A percentile compares a stretch with the other conserved stretches of the same genome.
phyloP scores from a whole-genome alignment of 768 basidiomycete genomes.

The Porpolomopsis calyptriformis region DNA sequence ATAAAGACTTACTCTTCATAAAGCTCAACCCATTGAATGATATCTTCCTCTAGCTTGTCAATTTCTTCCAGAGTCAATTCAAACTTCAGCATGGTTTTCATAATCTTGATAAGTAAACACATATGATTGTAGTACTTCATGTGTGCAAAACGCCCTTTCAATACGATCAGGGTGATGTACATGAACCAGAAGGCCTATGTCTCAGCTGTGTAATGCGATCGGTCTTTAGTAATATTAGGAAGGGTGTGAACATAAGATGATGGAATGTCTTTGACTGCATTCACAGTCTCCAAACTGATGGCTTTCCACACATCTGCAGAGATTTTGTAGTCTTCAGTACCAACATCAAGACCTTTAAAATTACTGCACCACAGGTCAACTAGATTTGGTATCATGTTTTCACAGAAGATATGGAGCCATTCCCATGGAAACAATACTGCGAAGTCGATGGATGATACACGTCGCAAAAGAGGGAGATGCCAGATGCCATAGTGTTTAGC shows the following conservation, averaged over 20 bases:
- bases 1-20: conserved; percentile 26
- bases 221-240: conserved; percentile 19
- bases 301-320: conserved; percentile 20
- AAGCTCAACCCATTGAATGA: conserved; percentile 25
- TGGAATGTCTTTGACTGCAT: conserved; percentile 21
- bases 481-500: conserved; percentile 22
- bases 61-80: conserved; percentile 19
- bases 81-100: conserved; percentile 26
- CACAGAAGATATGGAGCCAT: conserved; percentile 35
- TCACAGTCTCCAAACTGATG: conserved; percentile 24
- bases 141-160: conserved; percentile 19
- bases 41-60: conserved; percentile 15
- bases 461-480: conserved; percentile 17
- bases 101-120: conserved; percentile 22
- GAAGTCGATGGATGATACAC: conserved; percentile 21
- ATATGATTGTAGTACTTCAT: conserved; percentile 29
- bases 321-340: conserved; percentile 21
- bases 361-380: conserved; percentile 28
- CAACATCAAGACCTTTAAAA: conserved; percentile 28
- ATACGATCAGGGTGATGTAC: conserved; percentile 27
- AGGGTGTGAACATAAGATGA: conserved; percentile 20
- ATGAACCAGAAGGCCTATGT: conserved; percentile 28
- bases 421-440: conserved; percentile 28
- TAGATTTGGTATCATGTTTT: conserved; percentile 31
- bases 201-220: conserved; percentile 24